Conservation (phyloP, 371 early-diverging fungal species). For the Mucor circinelloides region DNA sequence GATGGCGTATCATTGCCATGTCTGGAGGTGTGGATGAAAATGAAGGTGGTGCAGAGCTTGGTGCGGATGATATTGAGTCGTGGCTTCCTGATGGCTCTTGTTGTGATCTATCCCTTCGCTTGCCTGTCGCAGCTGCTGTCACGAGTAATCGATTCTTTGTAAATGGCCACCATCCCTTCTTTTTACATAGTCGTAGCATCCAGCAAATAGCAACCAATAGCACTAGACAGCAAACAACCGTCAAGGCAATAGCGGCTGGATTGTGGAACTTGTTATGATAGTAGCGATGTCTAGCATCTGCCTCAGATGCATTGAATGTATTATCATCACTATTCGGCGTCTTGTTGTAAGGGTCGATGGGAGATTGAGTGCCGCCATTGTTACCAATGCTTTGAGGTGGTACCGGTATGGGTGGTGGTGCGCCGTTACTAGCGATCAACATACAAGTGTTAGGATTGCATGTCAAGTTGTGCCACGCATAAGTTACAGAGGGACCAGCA, state of each 20-base stretch:
- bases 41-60: constrained; percentile 41
- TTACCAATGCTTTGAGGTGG: constrained; percentile 1
- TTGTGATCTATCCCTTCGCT: neutral
- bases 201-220: constrained; percentile 23
- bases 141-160: neutral
- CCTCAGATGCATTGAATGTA: neutral
- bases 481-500: constrained; percentile 24
- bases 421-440: constrained; percentile 20
- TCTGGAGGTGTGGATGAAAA: constrained; percentile 35
- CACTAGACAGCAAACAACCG: constrained; percentile 27
- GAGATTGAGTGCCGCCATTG: neutral
- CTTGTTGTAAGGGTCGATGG: neutral
- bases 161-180: constrained; percentile 14
- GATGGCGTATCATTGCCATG: constrained; percentile 3
- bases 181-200: constrained; percentile 15
- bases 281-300: constrained; percentile 1
- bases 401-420: constrained; percentile 22
- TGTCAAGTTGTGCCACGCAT: constrained; percentile 45
- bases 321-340: neutral
- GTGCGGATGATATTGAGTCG: constrained; percentile 15
- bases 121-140: neutral
- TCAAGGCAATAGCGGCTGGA: constrained; percentile 33
- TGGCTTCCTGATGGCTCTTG: neutral
- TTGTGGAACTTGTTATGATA: constrained; percentile 23
- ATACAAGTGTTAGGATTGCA: constrained; percentile 39